phyloP scores from a whole-genome alignment of 108 stramenopile genomes.

The Epithemia pelagica region DNA sequence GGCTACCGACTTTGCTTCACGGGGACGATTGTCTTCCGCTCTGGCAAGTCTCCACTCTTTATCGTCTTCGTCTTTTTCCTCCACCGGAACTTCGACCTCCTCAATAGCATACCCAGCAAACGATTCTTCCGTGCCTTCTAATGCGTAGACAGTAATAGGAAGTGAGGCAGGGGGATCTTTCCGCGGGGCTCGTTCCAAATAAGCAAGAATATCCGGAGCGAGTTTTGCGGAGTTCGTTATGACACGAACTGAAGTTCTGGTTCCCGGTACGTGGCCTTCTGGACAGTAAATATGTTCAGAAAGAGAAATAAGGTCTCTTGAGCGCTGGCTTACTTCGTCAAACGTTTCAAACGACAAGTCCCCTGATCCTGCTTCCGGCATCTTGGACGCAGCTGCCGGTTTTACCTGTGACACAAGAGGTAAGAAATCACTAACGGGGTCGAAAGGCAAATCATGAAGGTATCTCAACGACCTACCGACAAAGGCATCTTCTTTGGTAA shows the following conservation, averaged over 20 bases:
- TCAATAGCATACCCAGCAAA: conserved; percentile 85
- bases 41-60: conserved; percentile 32
- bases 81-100: conserved; percentile 54
- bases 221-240: conserved; percentile 58
- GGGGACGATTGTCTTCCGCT: conserved; percentile 9
- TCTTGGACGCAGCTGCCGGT: conserved; percentile 26
- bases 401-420: conserved; percentile 17
- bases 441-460: neutral
- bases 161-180: conserved; percentile 52
- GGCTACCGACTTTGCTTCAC: conserved; percentile 71
- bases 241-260: conserved; percentile 63
- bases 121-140: conserved; percentile 37
- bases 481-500: conserved; percentile 54
- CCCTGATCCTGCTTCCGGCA: conserved; percentile 78
- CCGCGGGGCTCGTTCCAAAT: conserved; percentile 74
- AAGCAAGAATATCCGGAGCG: conserved; percentile 67
- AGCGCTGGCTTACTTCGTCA: conserved; percentile 59
- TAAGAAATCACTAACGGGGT: conserved; percentile 1
- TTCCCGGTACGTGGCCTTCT: conserved; percentile 78
- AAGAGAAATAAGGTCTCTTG: conserved; percentile 57
- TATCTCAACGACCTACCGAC: conserved; percentile 36
- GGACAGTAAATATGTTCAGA: conserved; percentile 71
- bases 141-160: conserved; percentile 71
- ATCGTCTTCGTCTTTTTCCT: conserved; percentile 2
- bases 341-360: conserved; percentile 66